Percentiles rank a stretch among this genome's conserved stretches.
Evolutionary conservation across 306 rosid species (phyloP).

Genomic region (Citrullus colocynthis): DNA sequence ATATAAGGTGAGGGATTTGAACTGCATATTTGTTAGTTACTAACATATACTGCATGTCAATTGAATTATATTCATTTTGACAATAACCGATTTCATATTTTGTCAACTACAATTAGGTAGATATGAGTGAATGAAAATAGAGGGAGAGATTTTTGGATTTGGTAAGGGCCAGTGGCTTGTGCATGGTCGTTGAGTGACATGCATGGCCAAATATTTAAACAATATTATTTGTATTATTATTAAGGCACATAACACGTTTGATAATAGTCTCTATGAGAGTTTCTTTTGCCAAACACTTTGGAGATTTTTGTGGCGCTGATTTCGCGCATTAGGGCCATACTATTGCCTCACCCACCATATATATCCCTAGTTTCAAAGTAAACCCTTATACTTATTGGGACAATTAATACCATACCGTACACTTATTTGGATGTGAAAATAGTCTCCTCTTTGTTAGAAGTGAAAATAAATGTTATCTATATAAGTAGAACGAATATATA

Average conservation of each 20-base stretch:
- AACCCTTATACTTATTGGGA: neutral
- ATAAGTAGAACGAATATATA: too few species aligned
- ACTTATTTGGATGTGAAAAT: neutral
- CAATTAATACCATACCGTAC: neutral
- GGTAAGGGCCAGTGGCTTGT: neutral
- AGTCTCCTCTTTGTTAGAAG: neutral
- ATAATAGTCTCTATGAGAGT: neutral
- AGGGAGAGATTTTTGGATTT: neutral
- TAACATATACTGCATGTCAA: too few species aligned
- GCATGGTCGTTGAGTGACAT: constrained; percentile 8
- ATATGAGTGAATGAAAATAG: too few species aligned
- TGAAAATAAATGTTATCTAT: too few species aligned
- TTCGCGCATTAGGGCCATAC: neutral
- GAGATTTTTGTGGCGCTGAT: neutral
- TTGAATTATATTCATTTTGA: too few species aligned
- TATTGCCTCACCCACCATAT: too few species aligned
- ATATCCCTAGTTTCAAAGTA: neutral
- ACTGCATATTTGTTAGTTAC: too few species aligned
- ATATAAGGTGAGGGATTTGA: too few species aligned
- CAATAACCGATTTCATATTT: too few species aligned
- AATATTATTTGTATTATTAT: neutral
- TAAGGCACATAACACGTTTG: neutral
- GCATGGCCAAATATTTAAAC: neutral
- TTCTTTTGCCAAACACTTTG: neutral
- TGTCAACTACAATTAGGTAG: too few species aligned